Evolutionary conservation across 106 monocot genomes (phyloP).

Genomic region (Xerophyta viscosa): DNA sequence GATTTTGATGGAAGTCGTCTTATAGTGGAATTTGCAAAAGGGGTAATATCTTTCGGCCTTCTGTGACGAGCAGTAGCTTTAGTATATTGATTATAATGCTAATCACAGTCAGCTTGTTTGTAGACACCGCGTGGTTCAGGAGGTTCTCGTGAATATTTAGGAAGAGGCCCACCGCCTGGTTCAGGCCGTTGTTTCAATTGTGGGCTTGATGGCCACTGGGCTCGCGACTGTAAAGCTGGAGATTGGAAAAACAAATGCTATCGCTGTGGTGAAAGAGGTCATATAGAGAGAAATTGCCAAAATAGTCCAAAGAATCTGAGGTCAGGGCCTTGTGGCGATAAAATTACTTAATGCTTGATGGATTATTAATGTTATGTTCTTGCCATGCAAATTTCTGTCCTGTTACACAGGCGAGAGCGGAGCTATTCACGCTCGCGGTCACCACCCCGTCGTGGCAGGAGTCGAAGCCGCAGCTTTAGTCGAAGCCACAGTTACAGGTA

Average conservation of each 20-base stretch:
- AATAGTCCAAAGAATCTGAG: slow-evolving; percentile 81
- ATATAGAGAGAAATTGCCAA: slow-evolving; percentile 92
- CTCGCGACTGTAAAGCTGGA: slow-evolving; percentile 96
- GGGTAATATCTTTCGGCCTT: slow-evolving; percentile 25
- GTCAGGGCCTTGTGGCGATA: slow-evolving; percentile 14
- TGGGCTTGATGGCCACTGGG: slow-evolving; percentile 99
- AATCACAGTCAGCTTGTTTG: not conserved
- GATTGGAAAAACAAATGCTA: slow-evolving; percentile 99
- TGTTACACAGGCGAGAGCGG: slow-evolving; percentile 28
- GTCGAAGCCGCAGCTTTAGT: slow-evolving; percentile 64
- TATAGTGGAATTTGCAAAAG: slow-evolving; percentile 85
- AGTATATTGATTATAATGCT: not conserved
- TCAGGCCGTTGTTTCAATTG: slow-evolving; percentile 98
- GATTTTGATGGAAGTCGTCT: slow-evolving; percentile 90
- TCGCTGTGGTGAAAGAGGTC: slow-evolving; percentile 97
- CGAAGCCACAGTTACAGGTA: slow-evolving; percentile 84
- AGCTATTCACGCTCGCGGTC: slow-evolving; percentile 86
- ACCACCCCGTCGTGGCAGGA: slow-evolving; percentile 53
- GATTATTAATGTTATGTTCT: not conserved
- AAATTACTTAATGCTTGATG: not conserved
- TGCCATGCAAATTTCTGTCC: not conserved
- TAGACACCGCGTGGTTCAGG: slow-evolving; percentile 80
- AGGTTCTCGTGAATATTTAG: slow-evolving; percentile 76
- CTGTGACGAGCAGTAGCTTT: not conserved
- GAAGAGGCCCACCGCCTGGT: slow-evolving; percentile 96